Evolutionary conservation across 2,329 filamentous ascomycete species (phyloP).

Genomic region (Acrodontium crateriforme): DNA sequence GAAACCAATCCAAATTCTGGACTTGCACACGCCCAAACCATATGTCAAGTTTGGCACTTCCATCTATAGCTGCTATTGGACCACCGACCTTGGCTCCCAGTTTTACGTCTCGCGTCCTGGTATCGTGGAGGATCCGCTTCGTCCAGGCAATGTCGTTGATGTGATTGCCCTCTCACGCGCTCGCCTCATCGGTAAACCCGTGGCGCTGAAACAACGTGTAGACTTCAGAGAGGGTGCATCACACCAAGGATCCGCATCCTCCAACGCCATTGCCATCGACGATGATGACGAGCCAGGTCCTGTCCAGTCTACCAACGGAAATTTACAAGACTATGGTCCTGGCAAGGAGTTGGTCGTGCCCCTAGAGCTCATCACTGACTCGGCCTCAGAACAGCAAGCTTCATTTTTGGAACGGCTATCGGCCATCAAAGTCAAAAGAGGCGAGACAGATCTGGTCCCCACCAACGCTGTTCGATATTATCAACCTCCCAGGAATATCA

Average conservation of each 20-base stretch:
- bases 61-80: conserved; percentile 70
- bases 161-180: conserved; percentile 57
- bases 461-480: conserved; percentile 15
- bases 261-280: conserved; percentile 14
- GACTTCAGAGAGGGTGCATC: conserved; percentile 17
- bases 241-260: conserved; percentile 2
- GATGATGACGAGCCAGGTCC: conserved; percentile 17
- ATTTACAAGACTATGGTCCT: no score
- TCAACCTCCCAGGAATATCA: conserved; percentile 9
- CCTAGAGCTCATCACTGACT: conserved; percentile 8
- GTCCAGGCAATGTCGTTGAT: conserved; percentile 47
- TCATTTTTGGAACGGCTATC: conserved; percentile 29
- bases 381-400: conserved; percentile 14
- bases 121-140: conserved; percentile 29
- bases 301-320: no score
- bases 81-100: conserved; percentile 68
- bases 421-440: conserved; percentile 27
- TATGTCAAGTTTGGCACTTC: conserved; percentile 67
- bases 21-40: conserved; percentile 62
- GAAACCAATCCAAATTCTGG: conserved; percentile 58
- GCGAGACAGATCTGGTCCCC: conserved; percentile 24
- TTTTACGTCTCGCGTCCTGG: conserved; percentile 41
- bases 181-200: conserved; percentile 55
- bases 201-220: conserved; percentile 35
- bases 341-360: conserved; percentile 12